Percentiles rank a stretch among this genome's conserved stretches.
phyloP scores from a whole-genome alignment of 805 yeast species.

The Saccharomycopsis sp. region DNA sequence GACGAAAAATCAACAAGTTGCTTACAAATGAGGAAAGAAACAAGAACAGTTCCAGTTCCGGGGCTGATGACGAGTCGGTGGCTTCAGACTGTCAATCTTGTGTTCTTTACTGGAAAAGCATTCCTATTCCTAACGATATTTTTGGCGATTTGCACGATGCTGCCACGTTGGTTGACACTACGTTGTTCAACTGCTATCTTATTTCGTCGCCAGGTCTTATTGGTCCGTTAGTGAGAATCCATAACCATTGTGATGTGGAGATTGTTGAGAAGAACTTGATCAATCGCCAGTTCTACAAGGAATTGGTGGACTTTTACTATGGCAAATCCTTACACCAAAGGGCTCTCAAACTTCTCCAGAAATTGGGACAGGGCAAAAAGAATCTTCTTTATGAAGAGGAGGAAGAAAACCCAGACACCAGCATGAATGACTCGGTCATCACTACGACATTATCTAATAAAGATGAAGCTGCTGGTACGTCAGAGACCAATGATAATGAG shows the following conservation, averaged over 20 bases:
- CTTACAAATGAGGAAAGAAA: slow-evolving; percentile 19
- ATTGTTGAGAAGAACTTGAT: slow-evolving; percentile 50
- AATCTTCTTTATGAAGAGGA: slow-evolving; percentile 13
- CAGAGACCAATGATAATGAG: slow-evolving; percentile 21
- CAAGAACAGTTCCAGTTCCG: slow-evolving; percentile 22
- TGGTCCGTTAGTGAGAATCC: slow-evolving; percentile 74
- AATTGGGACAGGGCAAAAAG: slow-evolving; percentile 25
- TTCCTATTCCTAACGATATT: slow-evolving; percentile 22
- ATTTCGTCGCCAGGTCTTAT: slow-evolving; percentile 63
- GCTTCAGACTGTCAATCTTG: neutral
- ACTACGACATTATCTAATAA: neutral
- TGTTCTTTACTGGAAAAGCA: slow-evolving; percentile 29
- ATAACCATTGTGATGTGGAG: slow-evolving; percentile 64
- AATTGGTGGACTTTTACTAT: slow-evolving; percentile 70
- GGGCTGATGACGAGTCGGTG: slow-evolving; percentile 18
- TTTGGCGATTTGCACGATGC: slow-evolving; percentile 29
- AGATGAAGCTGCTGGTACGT: neutral
- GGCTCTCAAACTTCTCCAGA: slow-evolving; percentile 57
- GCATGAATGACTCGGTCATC: neutral
- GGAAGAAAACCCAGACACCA: slow-evolving; percentile 21
- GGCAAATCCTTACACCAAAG: slow-evolving; percentile 55
- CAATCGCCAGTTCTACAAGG: slow-evolving; percentile 39
- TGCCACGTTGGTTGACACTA: slow-evolving; percentile 61
- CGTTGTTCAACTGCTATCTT: slow-evolving; percentile 69
- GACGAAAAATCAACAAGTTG: slow-evolving; percentile 38